Evolutionary conservation across 2,329 filamentous ascomycete genomes (phyloP), one percentile per base, ranked within the genome.

Genomic region (Phaeosphaeria sp.): DNA sequence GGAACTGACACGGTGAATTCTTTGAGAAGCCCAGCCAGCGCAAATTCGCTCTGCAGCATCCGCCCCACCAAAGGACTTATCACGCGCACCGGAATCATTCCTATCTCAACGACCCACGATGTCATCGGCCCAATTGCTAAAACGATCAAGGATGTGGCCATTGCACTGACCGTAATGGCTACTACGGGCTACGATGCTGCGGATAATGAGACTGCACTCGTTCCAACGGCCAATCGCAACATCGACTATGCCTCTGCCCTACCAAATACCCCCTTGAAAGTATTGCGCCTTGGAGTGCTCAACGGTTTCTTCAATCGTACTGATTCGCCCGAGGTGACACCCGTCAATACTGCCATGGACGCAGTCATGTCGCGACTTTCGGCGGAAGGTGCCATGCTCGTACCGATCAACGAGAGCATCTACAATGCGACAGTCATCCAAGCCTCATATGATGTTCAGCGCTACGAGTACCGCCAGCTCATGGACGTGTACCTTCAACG

Each of bases 1-100:
- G 86, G 86, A 0, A 86, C 84, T 1, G 85, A 88, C 62, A 87
- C 86, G 0, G 84, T 89, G 51, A 89, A 89, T 67, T 87, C 84
- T 6, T 74, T 89, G 8, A 62, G 73, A 27, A 88, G 83, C 53
- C 87, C 87, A 0, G 87, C 87, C 13, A 86, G 83, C 44, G 86
- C 86, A 2, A 88, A 87, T 60, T 82, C 81, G 13, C 74, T 89
- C 20, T 86, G 86, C 60, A 87, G 86, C 59, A 80, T 88, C 52
- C 78, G 87, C 21, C 87, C 87, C 2, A 86, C 84, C 0, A 69
- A 79, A 27, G 85, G 85, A 0, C 65, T 84, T n/a, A 76, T 88
- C 15, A 81, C 81, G 0, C 70, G 80, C 7, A 69, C 73, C 0
- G 85, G 86, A 0, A 79, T 87, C 27, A 79, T 88, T 3, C 85